phyloP scores from a whole-genome alignment of 2,329 filamentous ascomycete genomes.

The Fusarium concolor region DNA sequence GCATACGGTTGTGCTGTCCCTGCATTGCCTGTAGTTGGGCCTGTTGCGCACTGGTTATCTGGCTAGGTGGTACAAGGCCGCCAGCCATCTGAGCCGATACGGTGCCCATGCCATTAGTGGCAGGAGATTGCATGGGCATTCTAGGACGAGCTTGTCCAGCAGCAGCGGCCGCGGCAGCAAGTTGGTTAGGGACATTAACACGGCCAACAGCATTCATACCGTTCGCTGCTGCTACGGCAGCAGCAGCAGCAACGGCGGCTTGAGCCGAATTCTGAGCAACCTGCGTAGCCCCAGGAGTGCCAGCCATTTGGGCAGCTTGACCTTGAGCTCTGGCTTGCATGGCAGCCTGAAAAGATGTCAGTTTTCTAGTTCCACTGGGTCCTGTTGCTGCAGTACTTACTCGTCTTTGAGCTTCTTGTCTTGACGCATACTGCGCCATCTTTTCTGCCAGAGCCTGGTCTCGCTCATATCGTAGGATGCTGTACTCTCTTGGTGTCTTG shows the following conservation, averaged over 20 bases:
- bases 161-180: slow-evolving; percentile 56
- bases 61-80: slow-evolving; percentile 65
- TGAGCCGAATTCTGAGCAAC: slow-evolving; percentile 47
- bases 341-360: slow-evolving; percentile 52
- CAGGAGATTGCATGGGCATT: slow-evolving; percentile 66
- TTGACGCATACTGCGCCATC: slow-evolving; percentile 65
- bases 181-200: slow-evolving; percentile 58
- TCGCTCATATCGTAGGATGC: slow-evolving; percentile 86
- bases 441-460: slow-evolving; percentile 76
- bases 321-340: slow-evolving; percentile 61
- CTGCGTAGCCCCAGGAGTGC: slow-evolving; percentile 53
- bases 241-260: slow-evolving; percentile 42
- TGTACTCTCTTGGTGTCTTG: slow-evolving; percentile 92
- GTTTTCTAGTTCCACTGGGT: slow-evolving; percentile 30
- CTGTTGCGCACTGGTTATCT: slow-evolving; percentile 74
- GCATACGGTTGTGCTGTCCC: slow-evolving; percentile 71
- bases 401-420: slow-evolving; percentile 70
- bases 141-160: slow-evolving; percentile 61
- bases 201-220: slow-evolving; percentile 50
- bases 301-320: slow-evolving; percentile 59
- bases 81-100: slow-evolving; percentile 62
- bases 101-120: slow-evolving; percentile 63
- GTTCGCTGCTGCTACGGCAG: slow-evolving; percentile 45
- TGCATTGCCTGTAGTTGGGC: slow-evolving; percentile 73
- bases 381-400: slow-evolving; percentile 54